phyloP scores from a whole-genome alignment of 208 protist species.

The Trypanosoma vivax region DNA sequence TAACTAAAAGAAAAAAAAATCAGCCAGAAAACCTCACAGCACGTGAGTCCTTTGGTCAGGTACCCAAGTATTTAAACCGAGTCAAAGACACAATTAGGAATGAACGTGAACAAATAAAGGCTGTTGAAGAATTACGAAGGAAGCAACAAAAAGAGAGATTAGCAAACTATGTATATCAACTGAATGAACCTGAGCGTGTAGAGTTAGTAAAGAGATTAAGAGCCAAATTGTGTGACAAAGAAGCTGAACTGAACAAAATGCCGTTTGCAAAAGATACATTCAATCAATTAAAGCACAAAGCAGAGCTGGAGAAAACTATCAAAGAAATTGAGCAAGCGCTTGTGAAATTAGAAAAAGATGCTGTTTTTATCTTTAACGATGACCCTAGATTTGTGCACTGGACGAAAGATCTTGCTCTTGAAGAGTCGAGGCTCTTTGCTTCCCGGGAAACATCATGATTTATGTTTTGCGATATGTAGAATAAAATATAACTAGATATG shows the following conservation, averaged over 20 bases:
- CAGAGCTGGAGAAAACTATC: slow-evolving; percentile 65
- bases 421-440: slow-evolving; percentile 44
- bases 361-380: slow-evolving; percentile 86
- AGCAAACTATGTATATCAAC: slow-evolving; percentile 57
- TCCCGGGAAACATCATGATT: not conserved
- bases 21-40: slow-evolving; percentile 55
- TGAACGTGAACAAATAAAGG: slow-evolving; percentile 73
- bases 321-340: slow-evolving; percentile 73
- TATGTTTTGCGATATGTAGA: slow-evolving; percentile 9
- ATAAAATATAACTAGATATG: too few relatives aligned
- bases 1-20: slow-evolving; percentile 62
- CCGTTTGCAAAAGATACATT: slow-evolving; percentile 82
- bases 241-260: slow-evolving; percentile 69
- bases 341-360: slow-evolving; percentile 76
- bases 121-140: slow-evolving; percentile 49
- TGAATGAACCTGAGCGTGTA: slow-evolving; percentile 72
- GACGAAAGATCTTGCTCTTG: slow-evolving; percentile 66
- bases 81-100: slow-evolving; percentile 84
- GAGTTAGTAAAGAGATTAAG: slow-evolving; percentile 63
- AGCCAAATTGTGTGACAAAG: slow-evolving; percentile 51
- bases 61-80: slow-evolving; percentile 76
- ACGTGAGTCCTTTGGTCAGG: slow-evolving; percentile 76
- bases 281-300: slow-evolving; percentile 42
- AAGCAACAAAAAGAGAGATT: slow-evolving; percentile 30
- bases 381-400: slow-evolving; percentile 67